Percentiles rank a stretch among this genome's conserved stretches.
Conservation (phyloP, 73 alveolate species). For the Paramecium biaurelia region DNA sequence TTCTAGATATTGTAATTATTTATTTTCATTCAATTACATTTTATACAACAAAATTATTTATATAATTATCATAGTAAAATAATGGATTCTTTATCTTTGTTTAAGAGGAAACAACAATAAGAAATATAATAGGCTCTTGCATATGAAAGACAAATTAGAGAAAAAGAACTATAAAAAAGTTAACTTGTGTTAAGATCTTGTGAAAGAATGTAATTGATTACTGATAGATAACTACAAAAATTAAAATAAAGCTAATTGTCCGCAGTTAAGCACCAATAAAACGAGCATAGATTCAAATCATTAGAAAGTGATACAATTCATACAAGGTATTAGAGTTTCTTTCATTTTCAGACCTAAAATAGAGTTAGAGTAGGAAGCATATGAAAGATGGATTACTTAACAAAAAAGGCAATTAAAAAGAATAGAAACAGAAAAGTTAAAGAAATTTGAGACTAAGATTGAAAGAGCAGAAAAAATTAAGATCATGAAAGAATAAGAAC, state of each 20-base stretch:
- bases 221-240: background rate
- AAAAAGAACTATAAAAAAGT: background rate
- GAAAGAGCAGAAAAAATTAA: background rate
- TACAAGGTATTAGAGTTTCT: background rate
- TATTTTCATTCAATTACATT: too few species aligned
- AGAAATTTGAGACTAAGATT: background rate
- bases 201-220: background rate
- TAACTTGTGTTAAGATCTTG: background rate
- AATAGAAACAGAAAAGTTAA: background rate
- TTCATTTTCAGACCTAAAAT: background rate
- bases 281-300: slow-evolving; percentile 2
- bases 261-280: background rate
- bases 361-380: background rate
- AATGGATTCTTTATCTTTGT: slow-evolving; percentile 9
- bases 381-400: background rate
- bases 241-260: background rate
- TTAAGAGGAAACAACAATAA: background rate
- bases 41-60: background rate
- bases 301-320: background rate
- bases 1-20: too few species aligned
- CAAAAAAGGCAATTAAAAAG: background rate
- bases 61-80: background rate
- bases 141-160: background rate
- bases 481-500: background rate
- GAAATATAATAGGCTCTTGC: background rate